Evolutionary conservation across 108 stramenopile genomes (phyloP).

Genomic region (Skeletonema marinoi): DNA sequence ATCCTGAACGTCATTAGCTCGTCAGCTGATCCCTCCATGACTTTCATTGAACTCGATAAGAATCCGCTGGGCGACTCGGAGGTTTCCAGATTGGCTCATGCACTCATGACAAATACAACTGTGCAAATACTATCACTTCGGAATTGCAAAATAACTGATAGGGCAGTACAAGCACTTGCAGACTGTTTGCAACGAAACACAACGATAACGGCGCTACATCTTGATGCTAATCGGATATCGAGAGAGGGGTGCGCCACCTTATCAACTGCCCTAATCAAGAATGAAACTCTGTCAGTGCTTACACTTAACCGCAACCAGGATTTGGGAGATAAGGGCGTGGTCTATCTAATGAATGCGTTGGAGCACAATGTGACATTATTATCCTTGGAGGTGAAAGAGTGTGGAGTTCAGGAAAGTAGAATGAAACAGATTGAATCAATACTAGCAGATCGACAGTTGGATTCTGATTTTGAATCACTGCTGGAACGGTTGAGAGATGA

Average conservation of each 20-base stretch:
- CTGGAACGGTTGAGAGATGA: conserved; percentile 37
- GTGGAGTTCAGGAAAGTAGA: conserved; percentile 6
- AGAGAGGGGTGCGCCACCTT: conserved; percentile 26
- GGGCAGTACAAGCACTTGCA: not conserved
- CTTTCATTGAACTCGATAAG: conserved; percentile 9
- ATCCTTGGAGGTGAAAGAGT: conserved; percentile 19
- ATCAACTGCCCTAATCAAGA: conserved; percentile 31
- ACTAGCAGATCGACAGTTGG: conserved; percentile 26
- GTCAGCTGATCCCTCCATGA: conserved; percentile 17
- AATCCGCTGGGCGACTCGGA: conserved; percentile 11
- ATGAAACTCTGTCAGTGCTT: conserved; percentile 15
- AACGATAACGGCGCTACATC: conserved; percentile 9
- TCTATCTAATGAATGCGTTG: conserved; percentile 18
- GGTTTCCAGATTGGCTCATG: conserved; percentile 20
- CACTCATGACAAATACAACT: conserved; percentile 13
- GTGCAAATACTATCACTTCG: not conserved
- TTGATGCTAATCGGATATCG: conserved; percentile 20
- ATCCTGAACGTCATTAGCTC: conserved; percentile 14
- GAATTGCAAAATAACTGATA: conserved; percentile 16
- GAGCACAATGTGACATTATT: conserved; percentile 22
- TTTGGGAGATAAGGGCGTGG: conserved; percentile 28
- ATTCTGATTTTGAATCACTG: conserved; percentile 36
- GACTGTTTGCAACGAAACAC: conserved; percentile 14
- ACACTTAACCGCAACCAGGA: conserved; percentile 15
- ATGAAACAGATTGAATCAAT: conserved; percentile 20